Evolutionary conservation across 805 yeast species (phyloP).

Genomic region (Kluyveromyces wickerhamii): DNA sequence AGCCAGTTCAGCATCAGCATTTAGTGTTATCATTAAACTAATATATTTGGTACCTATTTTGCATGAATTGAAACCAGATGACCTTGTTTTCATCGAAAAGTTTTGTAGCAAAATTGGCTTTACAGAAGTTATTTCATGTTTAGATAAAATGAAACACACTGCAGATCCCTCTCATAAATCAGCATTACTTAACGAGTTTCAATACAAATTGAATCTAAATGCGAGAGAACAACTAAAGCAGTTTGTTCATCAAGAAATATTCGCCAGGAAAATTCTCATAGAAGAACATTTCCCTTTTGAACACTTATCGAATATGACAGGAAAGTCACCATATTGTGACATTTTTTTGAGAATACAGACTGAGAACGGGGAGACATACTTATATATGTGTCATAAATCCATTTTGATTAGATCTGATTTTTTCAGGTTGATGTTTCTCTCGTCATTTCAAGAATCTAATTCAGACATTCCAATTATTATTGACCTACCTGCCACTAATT

Average conservation of each 20-base stretch:
- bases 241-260: slow-evolving; percentile 21
- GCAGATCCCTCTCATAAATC: slow-evolving; percentile 27
- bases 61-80: slow-evolving; percentile 29
- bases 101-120: slow-evolving; percentile 32
- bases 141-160: slow-evolving; percentile 26
- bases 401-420: slow-evolving; percentile 55
- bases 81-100: slow-evolving; percentile 23
- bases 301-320: not conserved
- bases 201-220: slow-evolving; percentile 23
- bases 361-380: slow-evolving; percentile 22
- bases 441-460: slow-evolving; percentile 36
- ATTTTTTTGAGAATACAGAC: slow-evolving; percentile 33
- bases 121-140: slow-evolving; percentile 31
- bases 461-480: slow-evolving; percentile 21
- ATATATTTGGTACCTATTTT: slow-evolving; percentile 35
- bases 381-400: slow-evolving; percentile 59
- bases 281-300: not conserved
- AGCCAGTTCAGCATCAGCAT: slow-evolving; percentile 15
- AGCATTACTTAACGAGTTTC: slow-evolving; percentile 28
- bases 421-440: slow-evolving; percentile 54
- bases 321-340: slow-evolving; percentile 36
- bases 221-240: slow-evolving; percentile 21
- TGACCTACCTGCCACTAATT: slow-evolving; percentile 16
- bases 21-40: slow-evolving; percentile 26
- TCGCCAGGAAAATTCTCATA: slow-evolving; percentile 7